Percentiles rank a stretch among this genome's conserved stretches.
Evolutionary conservation across 2,329 filamentous ascomycete genomes (phyloP).

Genomic region (Cyanodermella asteris): DNA sequence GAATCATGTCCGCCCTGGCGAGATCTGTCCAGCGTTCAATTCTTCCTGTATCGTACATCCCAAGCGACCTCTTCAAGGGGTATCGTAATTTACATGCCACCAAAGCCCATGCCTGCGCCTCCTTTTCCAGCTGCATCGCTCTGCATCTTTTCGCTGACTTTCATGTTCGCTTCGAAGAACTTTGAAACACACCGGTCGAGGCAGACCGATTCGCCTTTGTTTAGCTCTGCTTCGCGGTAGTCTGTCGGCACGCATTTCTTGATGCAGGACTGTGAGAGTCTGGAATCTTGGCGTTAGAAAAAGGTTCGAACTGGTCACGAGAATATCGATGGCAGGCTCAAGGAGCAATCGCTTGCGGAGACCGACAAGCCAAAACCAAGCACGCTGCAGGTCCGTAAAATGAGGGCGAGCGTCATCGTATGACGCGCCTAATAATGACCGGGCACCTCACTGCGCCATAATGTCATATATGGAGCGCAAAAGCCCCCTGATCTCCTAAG

Average conservation of each 20-base stretch:
- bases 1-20: too few relatives aligned
- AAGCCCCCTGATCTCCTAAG: too few relatives aligned
- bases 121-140: slow-evolving; percentile 47
- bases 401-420: too few relatives aligned
- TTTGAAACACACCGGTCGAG: slow-evolving; percentile 93
- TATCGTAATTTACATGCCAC: too few relatives aligned
- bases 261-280: slow-evolving; percentile 71
- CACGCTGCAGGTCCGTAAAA: too few relatives aligned
- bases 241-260: slow-evolving; percentile 81
- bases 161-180: slow-evolving; percentile 97
- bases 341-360: background rate
- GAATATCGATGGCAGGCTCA: background rate
- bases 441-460: too few relatives aligned
- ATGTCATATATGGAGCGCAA: too few relatives aligned
- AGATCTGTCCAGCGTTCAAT: too few relatives aligned
- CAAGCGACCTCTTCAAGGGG: too few relatives aligned
- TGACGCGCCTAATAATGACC: too few relatives aligned
- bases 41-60: slow-evolving; percentile 40
- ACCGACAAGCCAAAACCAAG: too few relatives aligned
- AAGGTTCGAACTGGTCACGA: too few relatives aligned
- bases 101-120: slow-evolving; percentile 28
- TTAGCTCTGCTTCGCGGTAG: slow-evolving; percentile 90
- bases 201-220: slow-evolving; percentile 97
- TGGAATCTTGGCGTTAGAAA: slow-evolving; percentile 19
- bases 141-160: slow-evolving; percentile 93